A percentile compares a stretch with the other conserved stretches of the same genome.
phyloP scores from a whole-genome alignment of 371 early-diverging fungal species.

The Mortierella sp. region DNA sequence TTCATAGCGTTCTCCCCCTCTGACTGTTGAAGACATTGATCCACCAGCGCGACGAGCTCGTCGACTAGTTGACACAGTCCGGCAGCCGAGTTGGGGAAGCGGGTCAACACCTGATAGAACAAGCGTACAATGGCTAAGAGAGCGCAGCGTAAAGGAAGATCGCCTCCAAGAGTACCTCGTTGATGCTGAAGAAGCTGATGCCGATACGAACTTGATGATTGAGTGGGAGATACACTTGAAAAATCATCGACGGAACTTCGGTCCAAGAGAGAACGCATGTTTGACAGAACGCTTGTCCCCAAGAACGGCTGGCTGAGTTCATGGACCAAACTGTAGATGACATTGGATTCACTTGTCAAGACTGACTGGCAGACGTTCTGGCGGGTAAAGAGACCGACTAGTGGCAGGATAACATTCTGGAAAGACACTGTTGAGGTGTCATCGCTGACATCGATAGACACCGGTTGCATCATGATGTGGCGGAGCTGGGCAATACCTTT shows the following conservation, averaged over 20 bases:
- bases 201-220: neutral
- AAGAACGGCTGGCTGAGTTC: constrained; percentile 17
- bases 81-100: neutral
- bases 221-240: neutral
- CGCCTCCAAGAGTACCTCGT: neutral
- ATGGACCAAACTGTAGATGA: constrained; percentile 21
- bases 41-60: neutral
- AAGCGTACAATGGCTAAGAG: constrained; percentile 44
- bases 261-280: constrained; percentile 12
- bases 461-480: constrained; percentile 23
- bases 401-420: constrained; percentile 33
- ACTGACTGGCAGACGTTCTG: constrained; percentile 23
- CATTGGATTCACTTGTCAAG: constrained; percentile 10
- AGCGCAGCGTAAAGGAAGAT: constrained; percentile 15
- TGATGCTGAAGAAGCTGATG: neutral
- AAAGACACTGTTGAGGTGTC: constrained; percentile 12
- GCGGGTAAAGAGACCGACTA: constrained; percentile 36
- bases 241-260: neutral
- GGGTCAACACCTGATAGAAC: constrained; percentile 28
- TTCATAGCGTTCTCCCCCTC: neutral
- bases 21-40: neutral
- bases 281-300: constrained; percentile 19
- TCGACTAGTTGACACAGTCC: neutral
- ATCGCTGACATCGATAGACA: constrained; percentile 5
- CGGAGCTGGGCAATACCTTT: constrained; percentile 9